Evolutionary conservation across 108 stramenopile species (phyloP), one percentile per base, ranked within the genome.

Genomic region (Nitzschia sp.): DNA sequence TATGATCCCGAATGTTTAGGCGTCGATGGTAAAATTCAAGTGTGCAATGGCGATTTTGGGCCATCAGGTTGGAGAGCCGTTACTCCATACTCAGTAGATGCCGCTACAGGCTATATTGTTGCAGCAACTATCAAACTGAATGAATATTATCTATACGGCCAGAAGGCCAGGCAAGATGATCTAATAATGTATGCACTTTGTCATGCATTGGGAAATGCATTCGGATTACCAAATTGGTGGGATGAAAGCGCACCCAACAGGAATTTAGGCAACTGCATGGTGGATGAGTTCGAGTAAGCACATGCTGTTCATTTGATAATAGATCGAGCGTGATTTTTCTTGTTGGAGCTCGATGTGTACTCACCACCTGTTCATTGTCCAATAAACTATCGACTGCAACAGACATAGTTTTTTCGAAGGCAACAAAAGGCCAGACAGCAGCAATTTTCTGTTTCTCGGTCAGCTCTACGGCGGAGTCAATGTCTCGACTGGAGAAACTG

Each of bases 1-100:
- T 76, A 82, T 46, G 90, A 91, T 33, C 51, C 60, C 1, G 38
- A 13, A 9, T 91, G 90, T 61, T 42, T 49, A 63, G 28, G 78
- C 63, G 78, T 70, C 6, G 45, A 36, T 0, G 76, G 79, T 0
- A 74, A 75, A 45, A n/a, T 83, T 28, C 91, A 91, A 71, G 88
- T 90, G 0, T 94, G 93, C 79, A 90, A 91, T 66, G 90, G 80
- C 0, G 74, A 95, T 59, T 95, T 92, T 68, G 94, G 91, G 1
- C 80, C 85, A 26, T 91, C 87, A 6, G 64, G 74, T 36, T 95
- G 94, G 94, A 67, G 85, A 33, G 94, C 91, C 0, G 66, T 91
- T 3, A 92, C 91, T 66, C 80, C 83, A 66, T 70, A 76, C 23
- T 29, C 78, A 46, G 62, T 90, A 1, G 58, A 76, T 26, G 17